Base-by-base conservation (phyloP, 179 eudicot genomes). In the Patellifolia procumbens region DNA sequence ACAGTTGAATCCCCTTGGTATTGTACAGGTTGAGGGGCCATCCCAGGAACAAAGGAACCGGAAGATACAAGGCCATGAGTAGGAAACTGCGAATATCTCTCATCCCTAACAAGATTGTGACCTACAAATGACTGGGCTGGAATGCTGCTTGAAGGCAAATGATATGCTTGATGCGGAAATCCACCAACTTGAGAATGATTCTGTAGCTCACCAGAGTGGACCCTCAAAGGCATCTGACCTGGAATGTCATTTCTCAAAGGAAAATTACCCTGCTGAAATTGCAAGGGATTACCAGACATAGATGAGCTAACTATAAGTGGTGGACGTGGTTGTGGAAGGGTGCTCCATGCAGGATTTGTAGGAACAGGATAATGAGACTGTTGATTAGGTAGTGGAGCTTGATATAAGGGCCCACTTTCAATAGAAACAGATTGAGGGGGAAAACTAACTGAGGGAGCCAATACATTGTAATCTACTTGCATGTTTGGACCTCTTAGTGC, bases 251-350 rank as follows among this genome's bases (percentile, higher is more conserved):
- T 85, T 80, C 87, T 77, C 74, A 81, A 65, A 72, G 87, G 86
- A 46, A 79, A 72, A 61, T 74, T 82, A 68, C 84, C 85, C 76
- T 79, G 94, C 82, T 87, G 96, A 80, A 82, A 82, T 52, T 77
- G 85, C 53, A 85, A 75, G 65, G 84, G 82, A 60, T 65, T 70
- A 74, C 82, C 82, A 81, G 80, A 76, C 22, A 69, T 55, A 26
- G 81, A 72, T 52, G 81, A 78, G 71, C 77, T 75, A 67, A 72
- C 75, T 45, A 61, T 15, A 74, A 77, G 84, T 12, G 82, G 80
- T 17, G 81, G 89, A 16, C 73, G 84, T 53, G 86, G 80, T 52
- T 83, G 87, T 13, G 88, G 88, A 68, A 87, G 73, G 43, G 77
- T 56, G 73, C 76, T 76, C 93, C 91, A 88, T 74, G 88, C 55